These are phyloP conservation scores for Pseudogymnoascus sp. DNA, from an alignment of 2,329 filamentous ascomycete genomes.

Conservation along the genomic window DNA sequence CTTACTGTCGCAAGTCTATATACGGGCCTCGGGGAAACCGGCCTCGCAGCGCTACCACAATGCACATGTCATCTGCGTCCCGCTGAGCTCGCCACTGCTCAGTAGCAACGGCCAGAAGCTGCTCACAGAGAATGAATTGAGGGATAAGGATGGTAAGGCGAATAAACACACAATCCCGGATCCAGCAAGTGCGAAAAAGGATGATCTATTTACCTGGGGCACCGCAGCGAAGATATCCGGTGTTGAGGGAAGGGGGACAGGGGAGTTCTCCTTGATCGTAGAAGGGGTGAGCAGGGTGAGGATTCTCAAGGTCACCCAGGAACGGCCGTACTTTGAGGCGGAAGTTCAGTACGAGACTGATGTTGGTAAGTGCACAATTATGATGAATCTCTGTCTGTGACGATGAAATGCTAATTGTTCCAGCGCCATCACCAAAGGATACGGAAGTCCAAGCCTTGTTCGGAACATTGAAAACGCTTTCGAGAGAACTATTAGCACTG, in stretches of 20 bases:
- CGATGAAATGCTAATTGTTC: slow-evolving; percentile 14
- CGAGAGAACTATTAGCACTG: slow-evolving; percentile 76
- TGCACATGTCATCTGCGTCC: slow-evolving; percentile 80
- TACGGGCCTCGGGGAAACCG: slow-evolving; percentile 60
- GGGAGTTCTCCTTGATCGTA: slow-evolving; percentile 75
- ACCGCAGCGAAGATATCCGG: slow-evolving; percentile 72
- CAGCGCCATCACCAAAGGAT: slow-evolving; percentile 39
- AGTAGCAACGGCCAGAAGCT: slow-evolving; percentile 67
- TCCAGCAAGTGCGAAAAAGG: slow-evolving; percentile 50
- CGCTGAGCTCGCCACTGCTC: slow-evolving; percentile 67
- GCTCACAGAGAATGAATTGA: slow-evolving; percentile 54
- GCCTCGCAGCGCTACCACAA: slow-evolving; percentile 53
- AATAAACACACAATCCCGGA: slow-evolving; percentile 10
- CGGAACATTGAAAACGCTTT: slow-evolving; percentile 70
- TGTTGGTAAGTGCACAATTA: slow-evolving; percentile 40
- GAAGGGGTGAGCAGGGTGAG: slow-evolving; percentile 74
- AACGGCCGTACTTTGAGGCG: slow-evolving; percentile 79
- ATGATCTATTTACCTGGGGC: slow-evolving; percentile 75
- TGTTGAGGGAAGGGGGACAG: slow-evolving; percentile 64
- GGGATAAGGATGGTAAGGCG: slow-evolving; percentile 10
- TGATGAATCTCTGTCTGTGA: slow-evolving; percentile 9
- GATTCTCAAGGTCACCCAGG: slow-evolving; percentile 64
- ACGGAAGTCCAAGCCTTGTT: slow-evolving; percentile 63
- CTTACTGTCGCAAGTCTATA: slow-evolving; percentile 77
- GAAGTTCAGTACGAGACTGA: slow-evolving; percentile 66